Evolutionary conservation across 106 monocot species (phyloP).

Genomic region (Dioscorea alata): DNA sequence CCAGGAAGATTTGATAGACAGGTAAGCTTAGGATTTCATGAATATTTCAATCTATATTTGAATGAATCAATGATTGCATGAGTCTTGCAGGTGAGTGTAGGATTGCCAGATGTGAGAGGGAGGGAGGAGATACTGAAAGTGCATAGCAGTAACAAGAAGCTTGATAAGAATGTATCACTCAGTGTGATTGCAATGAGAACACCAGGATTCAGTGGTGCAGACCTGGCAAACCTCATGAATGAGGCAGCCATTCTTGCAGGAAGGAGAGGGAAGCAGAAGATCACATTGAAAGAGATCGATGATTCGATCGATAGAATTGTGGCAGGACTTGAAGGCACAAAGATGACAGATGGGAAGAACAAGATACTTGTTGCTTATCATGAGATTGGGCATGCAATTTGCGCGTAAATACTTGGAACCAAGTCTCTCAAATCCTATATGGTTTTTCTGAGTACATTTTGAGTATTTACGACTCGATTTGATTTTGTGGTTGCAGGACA

Average conservation of each 20-base stretch:
- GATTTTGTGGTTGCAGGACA: slow-evolving; percentile 23
- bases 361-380: slow-evolving; percentile 65
- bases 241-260: slow-evolving; percentile 81
- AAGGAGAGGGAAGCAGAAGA: slow-evolving; percentile 51
- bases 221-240: slow-evolving; percentile 76
- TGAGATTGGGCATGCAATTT: slow-evolving; percentile 70
- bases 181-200: slow-evolving; percentile 63
- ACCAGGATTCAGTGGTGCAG: slow-evolving; percentile 73
- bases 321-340: slow-evolving; percentile 62
- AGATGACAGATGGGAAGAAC: slow-evolving; percentile 62
- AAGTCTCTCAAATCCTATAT: neutral
- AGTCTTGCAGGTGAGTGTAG: slow-evolving; percentile 39
- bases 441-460: neutral
- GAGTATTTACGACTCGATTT: neutral
- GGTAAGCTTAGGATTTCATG: slow-evolving; percentile 10
- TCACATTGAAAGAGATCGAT: slow-evolving; percentile 56
- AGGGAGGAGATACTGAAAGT: slow-evolving; percentile 63
- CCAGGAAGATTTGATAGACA: slow-evolving; percentile 75
- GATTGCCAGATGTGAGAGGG: slow-evolving; percentile 53
- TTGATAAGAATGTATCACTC: slow-evolving; percentile 49
- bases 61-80: neutral
- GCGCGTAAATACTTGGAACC: slow-evolving; percentile 35
- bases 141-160: slow-evolving; percentile 61
- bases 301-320: slow-evolving; percentile 67
- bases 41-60: too few relatives aligned